phyloP scores from a whole-genome alignment of 192 early-diverging fungal species.

The Coemansia sp. region DNA sequence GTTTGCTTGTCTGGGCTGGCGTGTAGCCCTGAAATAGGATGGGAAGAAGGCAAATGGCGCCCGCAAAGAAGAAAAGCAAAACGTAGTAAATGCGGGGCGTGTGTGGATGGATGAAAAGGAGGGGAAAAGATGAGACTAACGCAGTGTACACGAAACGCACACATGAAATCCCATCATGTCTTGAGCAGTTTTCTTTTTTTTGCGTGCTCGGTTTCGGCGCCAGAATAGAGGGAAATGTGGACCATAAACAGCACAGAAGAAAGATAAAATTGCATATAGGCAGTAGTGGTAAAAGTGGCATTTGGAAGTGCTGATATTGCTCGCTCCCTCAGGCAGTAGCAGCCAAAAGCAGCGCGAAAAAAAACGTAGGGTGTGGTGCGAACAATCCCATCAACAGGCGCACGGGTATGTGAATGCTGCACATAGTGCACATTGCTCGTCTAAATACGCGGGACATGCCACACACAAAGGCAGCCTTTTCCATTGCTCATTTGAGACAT shows the following conservation, averaged over 20 bases:
- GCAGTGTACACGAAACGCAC: not conserved
- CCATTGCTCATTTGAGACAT: not conserved
- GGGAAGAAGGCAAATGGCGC: not conserved
- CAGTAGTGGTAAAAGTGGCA: not conserved
- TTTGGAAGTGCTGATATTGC: not conserved
- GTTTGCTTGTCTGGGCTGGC: not conserved
- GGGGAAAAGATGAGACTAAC: not conserved
- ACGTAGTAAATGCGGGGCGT: not conserved
- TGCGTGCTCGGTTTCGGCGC: slow-evolving; percentile 2
- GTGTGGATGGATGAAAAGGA: not conserved
- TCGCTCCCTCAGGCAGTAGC: not conserved
- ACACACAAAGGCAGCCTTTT: not conserved
- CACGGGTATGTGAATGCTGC: not conserved
- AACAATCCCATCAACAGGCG: not conserved
- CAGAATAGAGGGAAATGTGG: not conserved
- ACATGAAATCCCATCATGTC: not conserved
- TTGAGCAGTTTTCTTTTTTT: not conserved
- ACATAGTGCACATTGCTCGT: not conserved
- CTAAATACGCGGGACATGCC: not conserved
- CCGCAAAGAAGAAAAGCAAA: not conserved
- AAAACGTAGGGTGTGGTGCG: not conserved
- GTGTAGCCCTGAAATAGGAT: not conserved
- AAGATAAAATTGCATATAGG: not conserved
- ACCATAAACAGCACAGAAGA: too few species aligned
- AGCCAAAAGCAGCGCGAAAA: not conserved